These are phyloP conservation scores for Amanita rimosa DNA, from an alignment of 768 basidiomycete genomes.

Conservation along the genomic window DNA sequence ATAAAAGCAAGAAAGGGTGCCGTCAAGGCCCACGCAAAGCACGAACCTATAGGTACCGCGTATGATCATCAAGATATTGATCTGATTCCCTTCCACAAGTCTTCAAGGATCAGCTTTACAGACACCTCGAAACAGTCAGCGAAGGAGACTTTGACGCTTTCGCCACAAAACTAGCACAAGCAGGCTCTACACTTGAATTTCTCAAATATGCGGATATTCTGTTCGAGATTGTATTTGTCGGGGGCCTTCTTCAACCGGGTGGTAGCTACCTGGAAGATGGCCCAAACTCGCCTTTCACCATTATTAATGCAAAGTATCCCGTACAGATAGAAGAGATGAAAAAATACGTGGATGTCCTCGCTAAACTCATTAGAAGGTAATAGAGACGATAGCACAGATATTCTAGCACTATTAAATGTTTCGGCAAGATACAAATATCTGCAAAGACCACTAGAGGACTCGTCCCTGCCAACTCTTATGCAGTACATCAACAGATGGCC, in stretches of 20 bases:
- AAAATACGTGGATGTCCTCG: constrained; percentile 89
- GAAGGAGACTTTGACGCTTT: constrained; percentile 76
- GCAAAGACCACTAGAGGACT: constrained; percentile 87
- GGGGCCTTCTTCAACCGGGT: constrained; percentile 93
- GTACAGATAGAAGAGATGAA: constrained; percentile 79
- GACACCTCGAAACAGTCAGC: constrained; percentile 77
- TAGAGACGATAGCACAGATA: constrained; percentile 6
- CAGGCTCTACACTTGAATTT: constrained; percentile 87
- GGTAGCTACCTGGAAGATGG: constrained; percentile 85
- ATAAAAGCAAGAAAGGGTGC: constrained; percentile 90
- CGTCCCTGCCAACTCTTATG: constrained; percentile 19
- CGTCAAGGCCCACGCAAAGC: constrained; percentile 87
- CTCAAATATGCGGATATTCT: constrained; percentile 96
- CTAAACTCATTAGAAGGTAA: constrained; percentile 91
- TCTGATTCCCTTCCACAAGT: constrained; percentile 29
- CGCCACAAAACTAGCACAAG: constrained; percentile 77
- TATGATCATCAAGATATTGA: constrained; percentile 4
- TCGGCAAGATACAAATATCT: constrained; percentile 90
- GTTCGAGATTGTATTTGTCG: constrained; percentile 93
- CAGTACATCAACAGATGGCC: constrained; percentile 89
- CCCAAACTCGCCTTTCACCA: constrained; percentile 79
- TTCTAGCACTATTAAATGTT: constrained; percentile 8
- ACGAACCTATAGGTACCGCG: constrained; percentile 62
- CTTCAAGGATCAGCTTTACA: constrained; percentile 89
- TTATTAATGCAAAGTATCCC: constrained; percentile 73